phyloP scores from a whole-genome alignment of 768 basidiomycete genomes.

The Tricholoma hemisulphureum region DNA sequence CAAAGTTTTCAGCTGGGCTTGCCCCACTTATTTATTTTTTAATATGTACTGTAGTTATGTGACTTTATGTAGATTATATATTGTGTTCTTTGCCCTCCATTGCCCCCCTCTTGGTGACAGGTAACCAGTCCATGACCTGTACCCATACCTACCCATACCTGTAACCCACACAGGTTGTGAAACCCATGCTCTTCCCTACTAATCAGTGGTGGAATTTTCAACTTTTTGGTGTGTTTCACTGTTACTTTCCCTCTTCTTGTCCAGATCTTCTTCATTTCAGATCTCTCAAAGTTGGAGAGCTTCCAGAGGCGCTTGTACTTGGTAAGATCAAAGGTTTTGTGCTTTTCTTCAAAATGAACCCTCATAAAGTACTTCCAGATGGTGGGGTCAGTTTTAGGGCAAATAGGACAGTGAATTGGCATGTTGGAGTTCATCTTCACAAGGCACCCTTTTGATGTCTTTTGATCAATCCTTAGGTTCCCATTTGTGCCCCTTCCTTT shows the following conservation, averaged over 20 bases:
- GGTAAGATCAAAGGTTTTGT: no score
- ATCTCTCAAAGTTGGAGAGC: constrained; percentile 15
- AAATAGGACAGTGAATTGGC: constrained; percentile 2
- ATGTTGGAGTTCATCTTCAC: constrained; percentile 5
- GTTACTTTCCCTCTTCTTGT: constrained; percentile 6
- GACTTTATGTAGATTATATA: no score
- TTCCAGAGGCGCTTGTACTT: constrained; percentile 8
- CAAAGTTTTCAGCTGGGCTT: no score
- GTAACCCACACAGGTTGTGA: no score
- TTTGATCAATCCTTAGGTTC: not conserved
- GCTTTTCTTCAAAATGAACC: constrained; percentile 1
- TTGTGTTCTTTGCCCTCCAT: no score
- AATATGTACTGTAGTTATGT: no score
- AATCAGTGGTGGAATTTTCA: constrained; percentile 8
- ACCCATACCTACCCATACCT: no score
- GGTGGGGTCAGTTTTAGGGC: not conserved
- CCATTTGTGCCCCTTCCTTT: constrained; percentile 11
- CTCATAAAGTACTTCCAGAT: not conserved
- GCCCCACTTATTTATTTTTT: no score
- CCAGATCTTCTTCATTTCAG: constrained; percentile 23
- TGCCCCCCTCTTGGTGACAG: no score
- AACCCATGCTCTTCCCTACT: no score
- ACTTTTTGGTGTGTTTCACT: constrained; percentile 12
- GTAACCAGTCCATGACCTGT: no score
- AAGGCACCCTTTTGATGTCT: constrained; percentile 12